Evolutionary conservation across 2,329 filamentous ascomycete species (phyloP), one percentile per base, ranked within the genome.

Genomic region (Grosmannia serpens): DNA sequence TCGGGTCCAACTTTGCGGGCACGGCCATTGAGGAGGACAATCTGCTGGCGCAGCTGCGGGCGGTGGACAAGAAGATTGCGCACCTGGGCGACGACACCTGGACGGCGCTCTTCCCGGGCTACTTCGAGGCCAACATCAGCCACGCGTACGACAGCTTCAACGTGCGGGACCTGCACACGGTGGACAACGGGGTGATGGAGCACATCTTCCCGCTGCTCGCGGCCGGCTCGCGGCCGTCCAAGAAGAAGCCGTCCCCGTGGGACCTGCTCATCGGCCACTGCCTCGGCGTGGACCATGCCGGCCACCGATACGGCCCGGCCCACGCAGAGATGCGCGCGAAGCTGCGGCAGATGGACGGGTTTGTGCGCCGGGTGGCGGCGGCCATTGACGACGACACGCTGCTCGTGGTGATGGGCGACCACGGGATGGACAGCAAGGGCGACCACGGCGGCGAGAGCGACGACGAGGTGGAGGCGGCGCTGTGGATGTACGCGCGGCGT

Each of bases 381-480:
- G 75, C 76, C 4, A 75, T 99, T 22, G 92, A 96, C 65, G 87
- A 96, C 57, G 76, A 89, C 58, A 99, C 94, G 0, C 76, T 99
- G 26, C 76, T 99, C 41, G 84, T 99, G 24, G 88, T 99, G 17
- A 95, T 99, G 90, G 94, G 94, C n/a, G 94, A 99, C 69, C 94
- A 99, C 68, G 94, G 94, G 13, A 99, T 99, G 94, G 94, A 99
- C 70, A 77, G 82, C 61, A 97, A 99, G 74, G 94, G 94, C 22
- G 94, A 99, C 64, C 94, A 99, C 68, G 94, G 94, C n/a, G 94
- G 94, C 58, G 94, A 99, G 75, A 96, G 92, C 35, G 89, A 96
- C 65, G 91, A 97, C 63, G 94, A 99, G 70, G 83, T 99, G 8
- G 85, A 99, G 71, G 91, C 94, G 58, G 91, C 94, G 2, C 72